These are phyloP conservation scores for Moniliophthora roreri DNA, from an alignment of 1,284 basidiomycete genomes.

Conservation along the genomic window DNA sequence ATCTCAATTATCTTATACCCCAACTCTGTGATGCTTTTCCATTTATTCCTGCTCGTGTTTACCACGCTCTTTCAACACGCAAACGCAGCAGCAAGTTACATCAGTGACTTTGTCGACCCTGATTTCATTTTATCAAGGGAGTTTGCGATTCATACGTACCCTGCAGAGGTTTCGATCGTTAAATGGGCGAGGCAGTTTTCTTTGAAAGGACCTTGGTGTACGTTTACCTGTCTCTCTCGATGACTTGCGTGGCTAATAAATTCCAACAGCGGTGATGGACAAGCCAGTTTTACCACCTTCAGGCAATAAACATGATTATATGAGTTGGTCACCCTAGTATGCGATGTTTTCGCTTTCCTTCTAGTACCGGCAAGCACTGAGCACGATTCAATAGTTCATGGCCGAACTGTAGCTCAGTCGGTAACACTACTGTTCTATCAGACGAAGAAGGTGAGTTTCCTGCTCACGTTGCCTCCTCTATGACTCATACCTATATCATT, in stretches of 20 bases:
- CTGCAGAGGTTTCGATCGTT: conserved; percentile 14
- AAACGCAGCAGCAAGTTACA: conserved; percentile 14
- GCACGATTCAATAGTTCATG: conserved; percentile 47
- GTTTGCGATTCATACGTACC: conserved; percentile 8
- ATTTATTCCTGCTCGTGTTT: too few relatives aligned
- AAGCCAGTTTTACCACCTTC: conserved; percentile 18
- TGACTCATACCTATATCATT: neutral
- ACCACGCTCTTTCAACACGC: neutral
- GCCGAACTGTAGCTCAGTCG: conserved; percentile 54
- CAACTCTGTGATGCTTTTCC: too few relatives aligned
- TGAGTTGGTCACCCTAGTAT: conserved; percentile 27
- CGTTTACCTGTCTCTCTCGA: neutral
- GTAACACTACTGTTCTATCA: conserved; percentile 45
- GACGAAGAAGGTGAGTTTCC: conserved; percentile 39
- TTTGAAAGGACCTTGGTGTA: conserved; percentile 19
- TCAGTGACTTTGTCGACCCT: conserved; percentile 18
- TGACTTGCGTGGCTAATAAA: too few relatives aligned
- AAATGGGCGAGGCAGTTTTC: conserved; percentile 18
- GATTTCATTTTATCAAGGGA: conserved; percentile 1
- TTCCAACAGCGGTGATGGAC: conserved; percentile 15
- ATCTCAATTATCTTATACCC: too few relatives aligned
- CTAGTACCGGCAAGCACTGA: neutral
- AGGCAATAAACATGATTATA: conserved; percentile 20
- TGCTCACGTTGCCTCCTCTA: conserved; percentile 4
- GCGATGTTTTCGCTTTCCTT: conserved; percentile 3